Base-by-base conservation (phyloP, 2,329 filamentous ascomycete genomes). In the Pyrenophora teres region DNA sequence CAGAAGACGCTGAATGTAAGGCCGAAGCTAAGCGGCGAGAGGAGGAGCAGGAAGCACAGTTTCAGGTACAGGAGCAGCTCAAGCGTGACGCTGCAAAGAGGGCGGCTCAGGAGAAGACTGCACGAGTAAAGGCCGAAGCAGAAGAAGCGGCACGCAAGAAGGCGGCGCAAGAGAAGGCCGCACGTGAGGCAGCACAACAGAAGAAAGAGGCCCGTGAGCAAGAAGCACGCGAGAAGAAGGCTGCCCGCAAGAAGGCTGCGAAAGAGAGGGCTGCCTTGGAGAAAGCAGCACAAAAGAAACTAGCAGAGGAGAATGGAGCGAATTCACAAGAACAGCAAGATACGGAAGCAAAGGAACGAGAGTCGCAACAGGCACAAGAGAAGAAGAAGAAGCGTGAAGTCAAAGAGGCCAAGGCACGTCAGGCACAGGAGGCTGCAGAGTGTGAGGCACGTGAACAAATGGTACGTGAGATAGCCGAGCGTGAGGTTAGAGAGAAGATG, bases 201-300 rank as follows among this genome's bases (percentile, higher is more conserved):
- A 44, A 36, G 31, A 44, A 27, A 31, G 32, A 44, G 5, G 41
- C 32, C 21, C 31, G 32, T 12, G 19, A 36, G 19, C 31, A 9
- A 25, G 41, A 36, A 6, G 41, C 41, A 6, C 32, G n/a, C 9
- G 31, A 36, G 41, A 44, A 44, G 41, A 44, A 44, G 21, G 31
- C 41, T 3, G 32, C 32, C 25, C 41, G 41, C 4, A 44, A 44
- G 31, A 44, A 44, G 21, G 41, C 41, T 1, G 15, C 41, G 1
- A 44, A 44, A 5, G 32, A 36, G 15, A 44, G 41, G 31, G 21
- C 19, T 21, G 32, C 41, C 15, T 21, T 44, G 4, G 40, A 42
- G 9, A 42, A 42, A 23, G 21, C 42, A 4, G 21, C 42, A 45
- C 42, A 37, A 2, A 45, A 19, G 42, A 25, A 37, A 8, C 21